phyloP scores from a whole-genome alignment of 176 grass and related monocot genomes.

The Oryza glaberrima region DNA sequence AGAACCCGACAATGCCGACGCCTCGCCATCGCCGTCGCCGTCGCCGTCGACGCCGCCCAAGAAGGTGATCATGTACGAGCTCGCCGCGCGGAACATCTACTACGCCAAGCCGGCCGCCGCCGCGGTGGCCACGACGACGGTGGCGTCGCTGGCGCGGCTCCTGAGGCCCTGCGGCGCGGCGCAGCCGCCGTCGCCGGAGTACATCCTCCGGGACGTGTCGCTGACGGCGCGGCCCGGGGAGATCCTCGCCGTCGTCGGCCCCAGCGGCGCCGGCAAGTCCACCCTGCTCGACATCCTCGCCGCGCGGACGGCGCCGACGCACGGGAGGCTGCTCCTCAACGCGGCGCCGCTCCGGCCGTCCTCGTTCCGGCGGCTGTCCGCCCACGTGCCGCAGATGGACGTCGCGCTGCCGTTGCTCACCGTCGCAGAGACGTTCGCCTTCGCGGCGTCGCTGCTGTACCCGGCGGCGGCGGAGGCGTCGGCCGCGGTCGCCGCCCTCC shows the following conservation, averaged over 20 bases:
- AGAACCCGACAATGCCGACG: constrained; percentile 40
- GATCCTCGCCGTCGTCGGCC: constrained; percentile 86
- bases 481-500: constrained; percentile 46
- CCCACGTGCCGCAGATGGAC: constrained; percentile 81
- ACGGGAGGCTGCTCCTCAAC: constrained; percentile 71
- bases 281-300: constrained; percentile 94
- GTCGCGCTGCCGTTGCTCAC: constrained; percentile 77
- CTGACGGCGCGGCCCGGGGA: constrained; percentile 71
- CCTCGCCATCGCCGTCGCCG: background rate
- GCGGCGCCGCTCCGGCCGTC: constrained; percentile 55
- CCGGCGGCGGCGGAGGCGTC: constrained; percentile 15
- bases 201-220: constrained; percentile 89
- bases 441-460: constrained; percentile 75
- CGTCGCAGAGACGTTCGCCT: constrained; percentile 82
- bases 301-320: constrained; percentile 62
- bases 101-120: constrained; percentile 62
- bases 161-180: constrained; percentile 51
- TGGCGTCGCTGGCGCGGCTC: constrained; percentile 33
- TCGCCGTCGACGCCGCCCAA: constrained; percentile 11
- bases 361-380: constrained; percentile 73
- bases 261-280: constrained; percentile 92
- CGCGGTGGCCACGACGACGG: background rate
- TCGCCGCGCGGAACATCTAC: constrained; percentile 80
- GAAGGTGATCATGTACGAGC: constrained; percentile 53
- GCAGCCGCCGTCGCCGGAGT: constrained; percentile 38